A percentile compares a stretch with the other conserved stretches of the same genome.
These are phyloP conservation scores for Solanum pennellii DNA, from an alignment of 257 asterid genomes.

Conservation along the genomic window DNA sequence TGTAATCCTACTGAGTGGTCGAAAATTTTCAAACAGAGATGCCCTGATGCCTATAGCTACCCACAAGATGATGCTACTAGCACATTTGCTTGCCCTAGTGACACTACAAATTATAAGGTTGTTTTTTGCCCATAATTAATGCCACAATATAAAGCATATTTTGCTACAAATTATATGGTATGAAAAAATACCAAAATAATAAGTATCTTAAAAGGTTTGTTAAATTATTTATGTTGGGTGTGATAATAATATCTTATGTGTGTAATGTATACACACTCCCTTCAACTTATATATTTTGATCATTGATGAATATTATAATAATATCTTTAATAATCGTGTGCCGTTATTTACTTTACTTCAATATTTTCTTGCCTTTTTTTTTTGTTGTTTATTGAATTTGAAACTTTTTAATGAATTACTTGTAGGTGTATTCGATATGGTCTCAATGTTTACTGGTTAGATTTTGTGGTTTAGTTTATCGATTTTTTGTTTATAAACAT, in stretches of 20 bases:
- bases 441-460: too few species aligned
- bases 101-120: conserved; percentile 30
- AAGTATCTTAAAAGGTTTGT: not conserved
- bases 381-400: not conserved
- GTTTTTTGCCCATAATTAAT: conserved; percentile 29
- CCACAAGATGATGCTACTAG: conserved; percentile 36
- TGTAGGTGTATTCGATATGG: not conserved
- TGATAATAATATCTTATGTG: not conserved
- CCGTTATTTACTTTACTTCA: not conserved
- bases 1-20: conserved; percentile 28
- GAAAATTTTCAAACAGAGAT: conserved; percentile 33
- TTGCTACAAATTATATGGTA: not conserved
- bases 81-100: conserved; percentile 34
- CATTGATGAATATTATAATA: not conserved
- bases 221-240: not conserved
- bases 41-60: conserved; percentile 35
- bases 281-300: not conserved
- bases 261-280: not conserved
- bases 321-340: not conserved
- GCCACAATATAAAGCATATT: not conserved
- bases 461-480: not conserved
- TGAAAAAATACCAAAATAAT: not conserved
- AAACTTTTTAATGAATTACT: not conserved
- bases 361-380: not conserved
- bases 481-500: too few species aligned